Conservation (phyloP, 495 filamentous ascomycete species). For the Daldinia bambusicola region DNA sequence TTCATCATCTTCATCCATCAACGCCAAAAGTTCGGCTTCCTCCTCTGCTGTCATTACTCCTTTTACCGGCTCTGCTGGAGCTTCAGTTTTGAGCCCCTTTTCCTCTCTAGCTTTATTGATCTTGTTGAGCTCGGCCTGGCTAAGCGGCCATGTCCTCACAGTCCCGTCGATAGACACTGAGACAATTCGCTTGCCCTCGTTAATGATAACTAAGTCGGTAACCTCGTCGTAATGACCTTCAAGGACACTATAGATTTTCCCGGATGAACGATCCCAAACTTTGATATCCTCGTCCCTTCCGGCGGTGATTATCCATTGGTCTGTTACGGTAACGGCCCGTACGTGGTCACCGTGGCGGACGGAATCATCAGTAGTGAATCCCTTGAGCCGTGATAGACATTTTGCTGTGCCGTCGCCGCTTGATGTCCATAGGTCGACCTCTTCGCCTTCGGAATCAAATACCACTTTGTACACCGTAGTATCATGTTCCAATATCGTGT, state of each 20-base stretch:
- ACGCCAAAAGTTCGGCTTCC: constrained; percentile 84
- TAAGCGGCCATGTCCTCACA: constrained; percentile 81
- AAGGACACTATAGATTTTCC: constrained; percentile 78
- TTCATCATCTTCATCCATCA: constrained; percentile 84
- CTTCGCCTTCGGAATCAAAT: constrained; percentile 66
- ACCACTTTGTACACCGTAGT: constrained; percentile 85
- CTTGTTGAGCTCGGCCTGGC: constrained; percentile 68
- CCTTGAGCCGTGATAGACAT: constrained; percentile 71
- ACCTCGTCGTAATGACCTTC: constrained; percentile 94
- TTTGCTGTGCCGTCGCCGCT: constrained; percentile 86
- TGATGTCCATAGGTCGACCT: constrained; percentile 88
- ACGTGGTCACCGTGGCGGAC: constrained; percentile 90
- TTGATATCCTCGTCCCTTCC: constrained; percentile 92
- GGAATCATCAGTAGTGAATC: constrained; percentile 74
- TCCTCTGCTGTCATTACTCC: constrained; percentile 78
- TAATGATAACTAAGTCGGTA: constrained; percentile 76
- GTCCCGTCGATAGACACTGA: constrained; percentile 92
- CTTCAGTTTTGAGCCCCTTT: constrained; percentile 58
- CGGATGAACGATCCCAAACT: constrained; percentile 81
- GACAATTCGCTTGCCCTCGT: constrained; percentile 65
- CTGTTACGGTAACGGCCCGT: constrained; percentile 76
- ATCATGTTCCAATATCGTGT: constrained; percentile 81
- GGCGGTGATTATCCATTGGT: constrained; percentile 87
- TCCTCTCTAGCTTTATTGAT: constrained; percentile 63
- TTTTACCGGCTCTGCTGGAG: constrained; percentile 51